Evolutionary conservation across 2,329 filamentous ascomycete species (phyloP).

Genomic region (Volutella citrinella): DNA sequence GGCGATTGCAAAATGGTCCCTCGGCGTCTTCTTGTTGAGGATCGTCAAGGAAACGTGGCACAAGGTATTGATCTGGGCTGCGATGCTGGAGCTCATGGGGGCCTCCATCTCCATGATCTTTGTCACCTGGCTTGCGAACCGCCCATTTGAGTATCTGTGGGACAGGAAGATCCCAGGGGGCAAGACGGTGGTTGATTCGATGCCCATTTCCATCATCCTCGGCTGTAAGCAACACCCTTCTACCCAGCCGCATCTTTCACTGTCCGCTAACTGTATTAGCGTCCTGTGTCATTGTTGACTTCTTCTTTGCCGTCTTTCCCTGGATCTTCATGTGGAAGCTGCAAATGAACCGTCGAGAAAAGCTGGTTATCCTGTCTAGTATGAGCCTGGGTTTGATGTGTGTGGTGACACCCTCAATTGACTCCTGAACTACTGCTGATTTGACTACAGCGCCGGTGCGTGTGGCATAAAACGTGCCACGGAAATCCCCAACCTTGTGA

Average conservation of each 20-base stretch:
- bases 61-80: slow-evolving; percentile 32
- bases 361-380: slow-evolving; percentile 37
- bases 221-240: slow-evolving; percentile 12
- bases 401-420: slow-evolving; percentile 6
- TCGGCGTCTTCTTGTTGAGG: slow-evolving; percentile 37
- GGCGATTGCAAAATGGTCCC: slow-evolving; percentile 35
- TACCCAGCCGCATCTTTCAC: neutral
- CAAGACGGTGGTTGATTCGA: slow-evolving; percentile 14
- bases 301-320: slow-evolving; percentile 38
- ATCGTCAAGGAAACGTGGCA: slow-evolving; percentile 34
- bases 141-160: slow-evolving; percentile 18
- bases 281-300: slow-evolving; percentile 28
- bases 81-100: slow-evolving; percentile 20
- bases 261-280: slow-evolving; percentile 4
- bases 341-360: slow-evolving; percentile 41
- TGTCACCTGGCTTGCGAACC: slow-evolving; percentile 16
- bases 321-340: slow-evolving; percentile 42
- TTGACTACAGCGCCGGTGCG: slow-evolving; percentile 8
- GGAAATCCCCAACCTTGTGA: slow-evolving; percentile 13
- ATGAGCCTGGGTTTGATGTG: slow-evolving; percentile 40
- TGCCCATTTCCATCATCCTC: slow-evolving; percentile 18
- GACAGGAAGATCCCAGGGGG: slow-evolving; percentile 13
- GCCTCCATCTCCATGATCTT: slow-evolving; percentile 15
- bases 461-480: slow-evolving; percentile 15
- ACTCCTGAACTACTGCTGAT: neutral